Conservation (phyloP, 768 basidiomycete genomes). For the Hypsizygus marmoreus region DNA sequence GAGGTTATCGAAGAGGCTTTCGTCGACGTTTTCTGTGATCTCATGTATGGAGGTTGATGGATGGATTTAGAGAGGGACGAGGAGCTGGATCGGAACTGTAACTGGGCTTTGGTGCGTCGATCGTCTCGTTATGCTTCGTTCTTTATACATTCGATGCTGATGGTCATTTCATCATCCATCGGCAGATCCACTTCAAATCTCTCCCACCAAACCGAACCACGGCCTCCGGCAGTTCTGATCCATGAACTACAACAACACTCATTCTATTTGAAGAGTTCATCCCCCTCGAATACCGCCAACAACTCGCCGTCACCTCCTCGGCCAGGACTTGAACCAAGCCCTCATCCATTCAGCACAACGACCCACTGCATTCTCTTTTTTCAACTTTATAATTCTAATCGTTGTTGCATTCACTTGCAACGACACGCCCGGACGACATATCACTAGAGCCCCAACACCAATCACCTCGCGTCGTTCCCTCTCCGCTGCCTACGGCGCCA, state of each 20-base stretch:
- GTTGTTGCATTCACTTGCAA: no score
- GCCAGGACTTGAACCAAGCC: no score
- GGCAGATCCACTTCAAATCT: slow-evolving; percentile 86
- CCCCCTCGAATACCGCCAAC: slow-evolving; percentile 81
- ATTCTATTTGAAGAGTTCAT: slow-evolving; percentile 95
- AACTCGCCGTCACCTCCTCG: slow-evolving; percentile 58
- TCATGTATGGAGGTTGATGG: slow-evolving; percentile 83
- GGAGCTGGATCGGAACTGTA: slow-evolving; percentile 80
- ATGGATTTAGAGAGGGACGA: slow-evolving; percentile 77
- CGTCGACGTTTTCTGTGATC: slow-evolving; percentile 81
- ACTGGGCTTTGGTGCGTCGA: slow-evolving; percentile 83
- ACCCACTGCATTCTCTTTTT: slow-evolving; percentile 71
- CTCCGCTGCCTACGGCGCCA: no score
- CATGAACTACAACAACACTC: slow-evolving; percentile 69
- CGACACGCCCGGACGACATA: no score
- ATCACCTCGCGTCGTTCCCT: no score
- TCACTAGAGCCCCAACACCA: no score
- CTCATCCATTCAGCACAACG: no score
- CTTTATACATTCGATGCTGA: not conserved
- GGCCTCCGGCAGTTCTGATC: slow-evolving; percentile 49
- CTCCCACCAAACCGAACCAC: slow-evolving; percentile 48
- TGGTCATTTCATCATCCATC: no score
- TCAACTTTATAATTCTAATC: slow-evolving; percentile 48
- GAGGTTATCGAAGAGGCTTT: slow-evolving; percentile 91
- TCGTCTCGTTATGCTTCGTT: not conserved